Conservation (phyloP, 176 grass and related monocot genomes). For the Avena atlantica region DNA sequence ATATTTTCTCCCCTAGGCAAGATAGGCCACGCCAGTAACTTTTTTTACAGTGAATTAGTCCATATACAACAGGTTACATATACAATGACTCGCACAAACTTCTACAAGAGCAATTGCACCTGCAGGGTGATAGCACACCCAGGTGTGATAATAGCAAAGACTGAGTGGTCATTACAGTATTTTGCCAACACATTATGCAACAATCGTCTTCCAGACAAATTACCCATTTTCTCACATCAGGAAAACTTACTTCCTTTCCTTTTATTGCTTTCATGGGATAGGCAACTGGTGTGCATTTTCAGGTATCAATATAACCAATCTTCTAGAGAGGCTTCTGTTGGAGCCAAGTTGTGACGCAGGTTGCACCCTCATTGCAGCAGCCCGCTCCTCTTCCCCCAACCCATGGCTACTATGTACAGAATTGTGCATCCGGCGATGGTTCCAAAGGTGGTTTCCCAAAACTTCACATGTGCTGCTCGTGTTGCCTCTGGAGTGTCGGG, state of each 20-base stretch:
- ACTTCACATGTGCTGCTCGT: slow-evolving; percentile 42
- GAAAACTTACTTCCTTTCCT: neutral
- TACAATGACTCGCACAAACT: slow-evolving; percentile 1
- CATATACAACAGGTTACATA: slow-evolving; percentile 23
- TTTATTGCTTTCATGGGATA: neutral
- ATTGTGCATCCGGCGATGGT: slow-evolving; percentile 57
- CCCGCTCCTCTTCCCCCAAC: slow-evolving; percentile 72
- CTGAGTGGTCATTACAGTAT: neutral
- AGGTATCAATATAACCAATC: neutral
- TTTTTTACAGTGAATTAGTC: neutral
- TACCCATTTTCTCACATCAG: neutral
- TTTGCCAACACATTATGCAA: slow-evolving; percentile 14
- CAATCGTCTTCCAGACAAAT: neutral
- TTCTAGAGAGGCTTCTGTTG: neutral
- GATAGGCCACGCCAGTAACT: neutral
- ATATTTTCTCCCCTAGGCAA: neutral
- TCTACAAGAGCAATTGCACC: neutral
- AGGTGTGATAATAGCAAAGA: neutral
- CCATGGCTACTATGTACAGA: slow-evolving; percentile 65
- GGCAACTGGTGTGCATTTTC: neutral
- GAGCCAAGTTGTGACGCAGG: neutral
- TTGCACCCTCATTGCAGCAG: slow-evolving; percentile 51
- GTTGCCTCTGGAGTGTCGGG: slow-evolving; percentile 15
- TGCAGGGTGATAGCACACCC: neutral
- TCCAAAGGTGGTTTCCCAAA: slow-evolving; percentile 71